Percentiles rank a stretch among this genome's conserved stretches.
Conservation (phyloP, 1,284 basidiomycete species). For the Mycena citricolor region DNA sequence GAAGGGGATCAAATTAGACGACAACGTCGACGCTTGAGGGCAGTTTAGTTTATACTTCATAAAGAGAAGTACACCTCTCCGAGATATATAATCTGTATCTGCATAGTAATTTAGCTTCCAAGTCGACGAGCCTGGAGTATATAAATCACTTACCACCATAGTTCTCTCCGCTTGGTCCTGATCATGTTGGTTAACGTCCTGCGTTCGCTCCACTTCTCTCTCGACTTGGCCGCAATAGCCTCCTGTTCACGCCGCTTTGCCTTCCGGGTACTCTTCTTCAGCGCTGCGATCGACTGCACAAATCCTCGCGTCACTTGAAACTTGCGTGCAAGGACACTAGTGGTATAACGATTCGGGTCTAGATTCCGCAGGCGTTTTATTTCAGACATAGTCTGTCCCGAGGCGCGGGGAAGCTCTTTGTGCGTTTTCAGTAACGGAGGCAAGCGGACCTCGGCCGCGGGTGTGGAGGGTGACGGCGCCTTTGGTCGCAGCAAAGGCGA, state of each 20-base stretch:
- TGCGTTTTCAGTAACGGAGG: slow-evolving; percentile 45
- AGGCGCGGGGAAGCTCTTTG: slow-evolving; percentile 40
- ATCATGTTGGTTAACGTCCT: slow-evolving; percentile 55
- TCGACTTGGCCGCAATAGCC: slow-evolving; percentile 37
- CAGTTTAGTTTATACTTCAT: slow-evolving; percentile 19
- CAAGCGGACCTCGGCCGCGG: slow-evolving; percentile 31
- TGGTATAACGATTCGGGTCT: slow-evolving; percentile 52
- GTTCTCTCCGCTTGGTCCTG: slow-evolving; percentile 51
- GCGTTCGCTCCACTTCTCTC: slow-evolving; percentile 60
- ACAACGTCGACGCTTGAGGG: slow-evolving; percentile 46
- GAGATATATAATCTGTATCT: neutral
- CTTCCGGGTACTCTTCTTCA: slow-evolving; percentile 47
- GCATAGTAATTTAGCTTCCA: neutral
- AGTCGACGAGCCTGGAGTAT: neutral
- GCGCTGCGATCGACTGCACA: slow-evolving; percentile 55
- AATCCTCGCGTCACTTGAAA: slow-evolving; percentile 59
- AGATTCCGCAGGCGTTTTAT: slow-evolving; percentile 55
- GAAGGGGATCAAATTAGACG: slow-evolving; percentile 36
- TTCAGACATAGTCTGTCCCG: slow-evolving; percentile 52
- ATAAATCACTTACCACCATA: slow-evolving; percentile 47
- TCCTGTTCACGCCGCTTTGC: slow-evolving; percentile 39
- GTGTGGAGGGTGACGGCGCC: slow-evolving; percentile 28
- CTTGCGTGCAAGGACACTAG: slow-evolving; percentile 52
- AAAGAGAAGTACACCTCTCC: slow-evolving; percentile 14
- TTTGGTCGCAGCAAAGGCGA: slow-evolving; percentile 63